Evolutionary conservation across 2,329 filamentous ascomycete species (phyloP), one percentile per base, ranked within the genome.

Genomic region (Fusarium sp.): DNA sequence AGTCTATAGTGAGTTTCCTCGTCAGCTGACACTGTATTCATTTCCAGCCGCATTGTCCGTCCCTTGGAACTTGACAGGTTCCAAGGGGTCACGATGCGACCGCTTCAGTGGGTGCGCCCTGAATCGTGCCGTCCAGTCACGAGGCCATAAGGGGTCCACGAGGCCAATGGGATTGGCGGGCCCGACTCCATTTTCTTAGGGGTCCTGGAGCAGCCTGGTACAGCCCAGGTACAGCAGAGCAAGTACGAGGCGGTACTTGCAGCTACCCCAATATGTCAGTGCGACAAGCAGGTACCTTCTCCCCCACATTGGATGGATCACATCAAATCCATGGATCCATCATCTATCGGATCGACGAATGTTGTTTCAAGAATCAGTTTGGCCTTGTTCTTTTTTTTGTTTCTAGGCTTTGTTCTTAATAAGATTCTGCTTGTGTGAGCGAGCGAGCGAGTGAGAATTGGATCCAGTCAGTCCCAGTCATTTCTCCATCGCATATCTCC

Each of bases 71-170:
- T 39, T 71, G 57, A 73, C 70, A 73, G 57, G 71, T 73, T 65
- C 65, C 56, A 47, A 55, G 59, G 62, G 71, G 72, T 75, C 56
- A 72, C 72, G 72, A 74, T 75, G 72, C 63, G 59, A 59, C 68
- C 60, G 64, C 38, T 72, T 42, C 58, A 71, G 72, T 69, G 71
- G 71, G 48, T 72, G 58, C 51, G 54, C 44, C 49, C 33, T 75
- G 72, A 68, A 58, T 70, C 72, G 47, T 41, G 39, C 45, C 36
- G 62, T 36, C 79, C 78, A 80, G 71, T 80, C 78, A 80, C 70
- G 76, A 58, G 72, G 69, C 66, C 67, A 44, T 26, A 51, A 15
- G 44, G 67, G 63, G 54, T 75, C 75, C 79, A 81, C 79, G 79
- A 71, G 76, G 65, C 69, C 69, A 78, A 76, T 75, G 69, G 71